A percentile compares a stretch with the other conserved stretches of the same genome.
Conservation (phyloP, 441 rosid species). For the Kokia cookei region DNA sequence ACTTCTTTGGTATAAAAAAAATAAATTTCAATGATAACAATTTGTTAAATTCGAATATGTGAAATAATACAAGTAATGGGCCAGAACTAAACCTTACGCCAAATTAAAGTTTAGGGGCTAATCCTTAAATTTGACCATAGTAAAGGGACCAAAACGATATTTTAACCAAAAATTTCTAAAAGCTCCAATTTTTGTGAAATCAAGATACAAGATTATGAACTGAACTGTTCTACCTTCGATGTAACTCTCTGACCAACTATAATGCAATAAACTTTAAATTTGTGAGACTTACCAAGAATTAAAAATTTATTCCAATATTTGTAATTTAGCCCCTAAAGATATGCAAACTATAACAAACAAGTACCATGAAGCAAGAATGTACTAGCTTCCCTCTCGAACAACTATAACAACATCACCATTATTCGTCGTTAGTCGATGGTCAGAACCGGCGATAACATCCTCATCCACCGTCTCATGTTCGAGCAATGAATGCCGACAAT, state of each 20-base stretch:
- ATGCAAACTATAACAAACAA: neutral
- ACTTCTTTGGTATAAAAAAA: no score
- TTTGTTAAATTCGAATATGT: no score
- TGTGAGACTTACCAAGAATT: neutral
- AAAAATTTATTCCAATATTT: neutral
- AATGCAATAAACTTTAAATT: neutral
- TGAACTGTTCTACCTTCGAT: neutral
- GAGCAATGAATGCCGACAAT: slow-evolving; percentile 40
- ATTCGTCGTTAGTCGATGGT: neutral
- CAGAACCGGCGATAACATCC: neutral
- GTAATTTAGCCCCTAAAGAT: neutral
- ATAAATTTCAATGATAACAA: no score
- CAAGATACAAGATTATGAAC: neutral
- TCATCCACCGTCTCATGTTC: neutral
- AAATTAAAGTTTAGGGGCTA: no score
- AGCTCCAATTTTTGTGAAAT: no score
- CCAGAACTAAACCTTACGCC: no score
- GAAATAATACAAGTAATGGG: no score
- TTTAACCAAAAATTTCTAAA: no score
- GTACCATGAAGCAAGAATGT: neutral
- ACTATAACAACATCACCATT: neutral
- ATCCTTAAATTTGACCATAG: no score
- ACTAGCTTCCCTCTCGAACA: neutral
- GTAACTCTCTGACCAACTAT: neutral
- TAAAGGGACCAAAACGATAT: no score